Conservation (phyloP, 306 rosid genomes). For the Corylus avellana region DNA sequence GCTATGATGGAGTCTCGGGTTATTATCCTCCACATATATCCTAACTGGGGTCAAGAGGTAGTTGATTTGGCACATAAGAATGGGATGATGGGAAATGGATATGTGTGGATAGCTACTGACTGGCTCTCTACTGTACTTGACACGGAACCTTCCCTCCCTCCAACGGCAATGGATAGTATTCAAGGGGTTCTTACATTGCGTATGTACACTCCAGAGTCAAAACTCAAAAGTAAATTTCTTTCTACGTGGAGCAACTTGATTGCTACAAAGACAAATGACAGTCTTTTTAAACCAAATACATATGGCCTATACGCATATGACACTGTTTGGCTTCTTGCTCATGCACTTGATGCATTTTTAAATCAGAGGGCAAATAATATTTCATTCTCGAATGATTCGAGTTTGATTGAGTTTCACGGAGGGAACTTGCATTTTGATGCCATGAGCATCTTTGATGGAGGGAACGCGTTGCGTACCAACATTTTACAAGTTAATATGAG, state of each 20-base stretch:
- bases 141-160: conserved; percentile 39
- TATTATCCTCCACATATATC: conserved; percentile 59
- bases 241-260: conserved; percentile 79
- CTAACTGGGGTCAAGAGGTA: conserved; percentile 45
- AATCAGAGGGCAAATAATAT: conserved; percentile 55
- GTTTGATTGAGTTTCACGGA: conserved; percentile 29
- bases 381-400: conserved; percentile 67
- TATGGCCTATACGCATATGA: conserved; percentile 74
- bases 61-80: conserved; percentile 59
- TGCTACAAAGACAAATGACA: conserved; percentile 8
- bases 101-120: conserved; percentile 83
- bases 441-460: conserved; percentile 68
- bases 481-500: conserved; percentile 64
- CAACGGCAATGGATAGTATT: conserved; percentile 44
- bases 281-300: conserved; percentile 48
- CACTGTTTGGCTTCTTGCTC: conserved; percentile 82
- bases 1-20: conserved; percentile 73
- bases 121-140: conserved; percentile 73
- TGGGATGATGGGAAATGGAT: conserved; percentile 76
- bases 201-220: conserved; percentile 59
- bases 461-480: conserved; percentile 41
- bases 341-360: conserved; percentile 67
- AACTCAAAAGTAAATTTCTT: conserved; percentile 56
- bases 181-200: conserved; percentile 81
- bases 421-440: conserved; percentile 61